phyloP scores from a whole-genome alignment of 2,329 filamentous ascomycete genomes.

The Teratosphaeria nubilosa region DNA sequence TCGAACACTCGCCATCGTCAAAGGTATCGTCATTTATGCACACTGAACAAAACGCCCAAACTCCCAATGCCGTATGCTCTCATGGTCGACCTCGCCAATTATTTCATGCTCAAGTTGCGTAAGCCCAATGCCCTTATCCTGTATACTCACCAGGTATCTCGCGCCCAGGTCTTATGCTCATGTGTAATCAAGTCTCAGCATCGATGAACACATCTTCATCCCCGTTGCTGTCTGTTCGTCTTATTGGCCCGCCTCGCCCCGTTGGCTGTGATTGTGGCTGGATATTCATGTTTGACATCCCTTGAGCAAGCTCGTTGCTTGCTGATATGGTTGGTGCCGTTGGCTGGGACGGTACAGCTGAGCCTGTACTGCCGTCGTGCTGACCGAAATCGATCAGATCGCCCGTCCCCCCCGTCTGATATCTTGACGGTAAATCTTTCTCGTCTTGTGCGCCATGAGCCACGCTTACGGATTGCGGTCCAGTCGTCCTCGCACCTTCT shows the following conservation, averaged over 20 bases:
- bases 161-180: background rate
- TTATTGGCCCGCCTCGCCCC: slow-evolving; percentile 17
- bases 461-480: slow-evolving; percentile 1
- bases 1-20: background rate
- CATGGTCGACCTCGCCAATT: background rate
- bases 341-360: slow-evolving; percentile 5
- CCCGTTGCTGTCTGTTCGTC: slow-evolving; percentile 30
- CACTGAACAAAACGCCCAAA: background rate
- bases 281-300: slow-evolving; percentile 4
- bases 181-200: slow-evolving; percentile 27
- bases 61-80: background rate
- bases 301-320: background rate
- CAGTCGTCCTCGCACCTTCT: slow-evolving; percentile 4
- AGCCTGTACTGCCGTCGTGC: slow-evolving; percentile 21
- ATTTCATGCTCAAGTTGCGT: background rate
- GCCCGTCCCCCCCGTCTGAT: slow-evolving; percentile 11
- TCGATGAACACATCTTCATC: slow-evolving; percentile 40
- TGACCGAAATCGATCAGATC: slow-evolving; percentile 52
- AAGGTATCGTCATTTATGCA: background rate
- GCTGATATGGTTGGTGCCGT: slow-evolving; percentile 4
- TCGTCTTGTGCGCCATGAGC: slow-evolving; percentile 4
- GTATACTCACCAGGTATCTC: background rate
- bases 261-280: slow-evolving; percentile 7
- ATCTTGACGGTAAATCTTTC: background rate
- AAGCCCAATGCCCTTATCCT: background rate